Evolutionary conservation across 768 basidiomycete species (phyloP).

Genomic region (Mycena indigotica): DNA sequence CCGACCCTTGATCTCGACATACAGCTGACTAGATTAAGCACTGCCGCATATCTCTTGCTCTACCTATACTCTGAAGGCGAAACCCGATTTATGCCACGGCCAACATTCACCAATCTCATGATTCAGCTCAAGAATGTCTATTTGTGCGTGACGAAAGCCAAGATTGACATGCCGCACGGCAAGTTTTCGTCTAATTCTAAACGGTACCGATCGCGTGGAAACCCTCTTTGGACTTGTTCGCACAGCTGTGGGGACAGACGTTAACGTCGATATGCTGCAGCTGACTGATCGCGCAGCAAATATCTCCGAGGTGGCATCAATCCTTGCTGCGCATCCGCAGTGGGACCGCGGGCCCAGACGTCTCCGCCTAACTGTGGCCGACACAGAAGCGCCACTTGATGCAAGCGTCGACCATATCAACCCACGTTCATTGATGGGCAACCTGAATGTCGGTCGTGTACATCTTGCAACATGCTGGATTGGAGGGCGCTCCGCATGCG

Average conservation of each 20-base stretch:
- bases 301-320: conserved; percentile 35
- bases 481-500: too few species aligned
- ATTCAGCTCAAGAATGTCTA: conserved; percentile 41
- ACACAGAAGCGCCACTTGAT: too few species aligned
- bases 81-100: too few species aligned
- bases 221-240: conserved; percentile 36
- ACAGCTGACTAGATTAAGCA: conserved; percentile 36
- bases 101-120: conserved; percentile 35
- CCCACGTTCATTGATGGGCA: conserved; percentile 37
- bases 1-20: conserved; percentile 32
- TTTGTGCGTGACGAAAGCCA: conserved; percentile 42
- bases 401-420: conserved; percentile 41
- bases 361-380: too few species aligned
- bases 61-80: conserved; percentile 18
- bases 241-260: conserved; percentile 38
- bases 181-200: conserved; percentile 36
- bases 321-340: conserved; percentile 39
- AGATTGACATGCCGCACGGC: conserved; percentile 33
- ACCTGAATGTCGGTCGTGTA: conserved; percentile 29
- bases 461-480: conserved; percentile 35
- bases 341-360: conserved; percentile 41
- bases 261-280: conserved; percentile 29
- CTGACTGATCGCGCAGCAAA: conserved; percentile 31
- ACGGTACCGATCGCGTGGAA: conserved; percentile 43
- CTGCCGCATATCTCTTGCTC: conserved; percentile 33